Evolutionary conservation across 495 filamentous ascomycete genomes (phyloP), one percentile per base, ranked within the genome.

Genomic region (Recurvomyces mirabilis): DNA sequence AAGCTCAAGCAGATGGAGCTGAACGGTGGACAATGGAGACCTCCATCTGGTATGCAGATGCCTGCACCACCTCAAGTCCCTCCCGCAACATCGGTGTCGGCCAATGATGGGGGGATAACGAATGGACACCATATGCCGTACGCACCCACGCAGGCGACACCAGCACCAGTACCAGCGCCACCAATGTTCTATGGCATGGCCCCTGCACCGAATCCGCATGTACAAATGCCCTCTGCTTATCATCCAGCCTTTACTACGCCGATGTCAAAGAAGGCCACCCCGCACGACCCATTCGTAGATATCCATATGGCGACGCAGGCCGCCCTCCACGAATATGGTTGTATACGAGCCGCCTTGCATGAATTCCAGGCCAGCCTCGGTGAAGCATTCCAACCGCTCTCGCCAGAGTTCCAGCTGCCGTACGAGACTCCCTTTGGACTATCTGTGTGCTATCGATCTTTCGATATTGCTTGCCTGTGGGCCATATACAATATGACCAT

Each of bases 381-480:
- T 2, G 68, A 75, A 5, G 75, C 84, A 36, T 96, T 87, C 63
- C 71, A 78, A 46, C 79, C 87, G 13, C 65, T 95, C n/a, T 72
- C 81, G 1, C 62, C 79, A 4, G 87, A 94, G 37, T 74, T 77
- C 49, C 68, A 72, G 46, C 65, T 71, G 1, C 67, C 77, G 3
- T 72, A 80, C 20, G 55, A 65, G 5, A 76, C 83, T 22, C 87
- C 93, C 1, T 98, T 94, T 51, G 91, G 91, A 0, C 72, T 77
- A 1, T 81, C 88, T 2, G 67, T 86, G 3, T 77, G 83, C 55
- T 95, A 89, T 60, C 76, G 87, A 29, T 87, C 83, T 1, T 86
- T 86, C 60, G 79, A 77, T 18, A 91, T 95, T 52, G 82, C 81
- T 12, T 79, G 82, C 26, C 69, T 96, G 17, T 89, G 86, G 79